Percentiles rank a stretch among this genome's conserved stretches.
Evolutionary conservation across 2,329 filamentous ascomycete species (phyloP).

Genomic region (Penicillium sp.): DNA sequence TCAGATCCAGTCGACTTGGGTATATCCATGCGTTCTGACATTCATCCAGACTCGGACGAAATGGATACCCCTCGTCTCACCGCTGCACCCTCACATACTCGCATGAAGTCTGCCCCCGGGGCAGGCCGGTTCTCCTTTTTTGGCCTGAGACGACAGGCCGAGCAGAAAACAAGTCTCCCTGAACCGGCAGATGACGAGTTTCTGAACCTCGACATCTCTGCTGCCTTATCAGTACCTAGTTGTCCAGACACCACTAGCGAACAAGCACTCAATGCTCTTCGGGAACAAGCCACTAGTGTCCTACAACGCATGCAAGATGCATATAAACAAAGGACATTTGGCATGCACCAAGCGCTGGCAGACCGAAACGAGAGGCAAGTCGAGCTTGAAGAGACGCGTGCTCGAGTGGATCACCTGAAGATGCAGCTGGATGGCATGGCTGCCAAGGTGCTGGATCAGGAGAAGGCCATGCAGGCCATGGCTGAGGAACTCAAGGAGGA

Average conservation of each 20-base stretch:
- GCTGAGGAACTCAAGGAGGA: constrained; percentile 46
- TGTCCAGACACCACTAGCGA: constrained; percentile 47
- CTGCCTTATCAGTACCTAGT: constrained; percentile 49
- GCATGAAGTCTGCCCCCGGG: constrained; percentile 16
- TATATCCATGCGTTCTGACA: constrained; percentile 27
- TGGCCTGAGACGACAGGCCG: constrained; percentile 32
- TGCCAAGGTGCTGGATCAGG: constrained; percentile 51
- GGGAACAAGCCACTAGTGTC: constrained; percentile 52
- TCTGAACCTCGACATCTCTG: constrained; percentile 51
- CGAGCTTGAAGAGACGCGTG: constrained; percentile 57
- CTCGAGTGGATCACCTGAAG: constrained; percentile 54
- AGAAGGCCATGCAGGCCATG: constrained; percentile 51
- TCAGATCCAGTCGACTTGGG: constrained; percentile 48
- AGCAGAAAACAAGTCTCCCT: constrained; percentile 25
- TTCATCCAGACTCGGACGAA: constrained; percentile 8
- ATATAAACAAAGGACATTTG: constrained; percentile 50
- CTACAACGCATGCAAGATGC: constrained; percentile 53
- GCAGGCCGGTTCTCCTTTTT: constrained; percentile 43
- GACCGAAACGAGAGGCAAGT: constrained; percentile 56
- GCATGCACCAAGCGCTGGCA: constrained; percentile 48
- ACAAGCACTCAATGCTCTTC: constrained; percentile 53
- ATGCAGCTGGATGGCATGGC: constrained; percentile 58
- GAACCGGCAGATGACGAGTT: constrained; percentile 50
- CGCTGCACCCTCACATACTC: constrained; percentile 11
- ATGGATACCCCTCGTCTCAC: constrained; percentile 12